phyloP scores from a whole-genome alignment of 2,329 filamentous ascomycete genomes.

The Lecanoromycetidae sp. region DNA sequence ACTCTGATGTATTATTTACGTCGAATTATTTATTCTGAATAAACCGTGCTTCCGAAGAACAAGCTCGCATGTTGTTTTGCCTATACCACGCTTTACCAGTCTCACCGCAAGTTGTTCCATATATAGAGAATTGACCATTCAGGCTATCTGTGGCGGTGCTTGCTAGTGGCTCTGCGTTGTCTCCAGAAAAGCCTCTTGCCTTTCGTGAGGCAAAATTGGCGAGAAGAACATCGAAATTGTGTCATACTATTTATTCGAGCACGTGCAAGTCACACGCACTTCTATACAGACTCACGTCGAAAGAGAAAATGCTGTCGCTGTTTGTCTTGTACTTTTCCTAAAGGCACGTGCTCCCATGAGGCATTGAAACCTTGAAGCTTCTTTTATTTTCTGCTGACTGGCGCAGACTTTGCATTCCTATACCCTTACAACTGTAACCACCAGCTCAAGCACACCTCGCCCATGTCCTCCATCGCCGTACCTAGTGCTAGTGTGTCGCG shows the following conservation, averaged over 20 bases:
- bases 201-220: neutral
- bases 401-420: neutral
- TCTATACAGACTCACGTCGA: neutral
- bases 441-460: conserved; percentile 1
- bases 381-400: neutral
- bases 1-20: neutral
- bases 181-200: conserved; percentile 6
- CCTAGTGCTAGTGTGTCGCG: conserved; percentile 7
- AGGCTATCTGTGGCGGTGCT: conserved; percentile 16
- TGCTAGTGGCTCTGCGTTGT: conserved; percentile 13
- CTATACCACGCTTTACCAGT: neutral
- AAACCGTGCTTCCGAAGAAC: neutral
- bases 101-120: conserved; percentile 11
- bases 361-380: neutral
- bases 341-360: conserved; percentile 7
- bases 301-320: neutral
- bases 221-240: neutral
- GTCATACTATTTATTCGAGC: conserved; percentile 8
- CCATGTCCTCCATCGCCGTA: conserved; percentile 13
- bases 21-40: conserved; percentile 3
- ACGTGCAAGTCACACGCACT: conserved; percentile 14
- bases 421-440: neutral
- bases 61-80: conserved; percentile 4
- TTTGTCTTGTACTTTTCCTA: neutral
- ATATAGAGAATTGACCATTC: conserved; percentile 4